phyloP scores from a whole-genome alignment of 2,329 filamentous ascomycete genomes.

The Madurella mycetomatis region DNA sequence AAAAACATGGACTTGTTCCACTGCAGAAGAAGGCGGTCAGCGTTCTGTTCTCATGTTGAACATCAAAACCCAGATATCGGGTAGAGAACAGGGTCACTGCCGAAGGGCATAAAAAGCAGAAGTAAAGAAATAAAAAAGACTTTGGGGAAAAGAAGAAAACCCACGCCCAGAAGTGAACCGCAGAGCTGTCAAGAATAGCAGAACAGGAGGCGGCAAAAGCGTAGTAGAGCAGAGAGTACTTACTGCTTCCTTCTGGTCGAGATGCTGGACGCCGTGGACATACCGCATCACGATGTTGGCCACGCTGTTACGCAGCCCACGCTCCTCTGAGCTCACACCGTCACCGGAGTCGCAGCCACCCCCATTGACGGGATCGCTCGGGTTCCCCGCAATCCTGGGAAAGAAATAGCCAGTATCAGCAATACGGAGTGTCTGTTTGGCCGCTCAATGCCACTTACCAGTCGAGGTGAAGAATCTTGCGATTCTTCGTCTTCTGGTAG shows the following conservation, averaged over 20 bases:
- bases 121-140: no score
- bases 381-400: constrained; percentile 16
- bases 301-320: constrained; percentile 7
- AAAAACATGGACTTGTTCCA: constrained; percentile 21
- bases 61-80: neutral
- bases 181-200: no score
- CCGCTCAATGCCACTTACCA: constrained; percentile 12
- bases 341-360: neutral
- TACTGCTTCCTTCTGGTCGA: constrained; percentile 8
- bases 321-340: constrained; percentile 10
- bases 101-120: no score
- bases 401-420: neutral
- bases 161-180: no score
- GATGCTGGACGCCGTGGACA: constrained; percentile 2
- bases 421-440: neutral
- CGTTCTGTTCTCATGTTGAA: neutral
- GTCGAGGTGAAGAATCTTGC: constrained; percentile 20
- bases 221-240: neutral
- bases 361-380: constrained; percentile 10
- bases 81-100: no score
- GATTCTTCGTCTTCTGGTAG: constrained; percentile 17
- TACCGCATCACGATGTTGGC: constrained; percentile 7
- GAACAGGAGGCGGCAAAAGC: no score
- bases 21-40: constrained; percentile 9
- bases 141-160: neutral